Base-by-base conservation (phyloP, 75 land plant genomes). In the Cupressus sempervirens region DNA sequence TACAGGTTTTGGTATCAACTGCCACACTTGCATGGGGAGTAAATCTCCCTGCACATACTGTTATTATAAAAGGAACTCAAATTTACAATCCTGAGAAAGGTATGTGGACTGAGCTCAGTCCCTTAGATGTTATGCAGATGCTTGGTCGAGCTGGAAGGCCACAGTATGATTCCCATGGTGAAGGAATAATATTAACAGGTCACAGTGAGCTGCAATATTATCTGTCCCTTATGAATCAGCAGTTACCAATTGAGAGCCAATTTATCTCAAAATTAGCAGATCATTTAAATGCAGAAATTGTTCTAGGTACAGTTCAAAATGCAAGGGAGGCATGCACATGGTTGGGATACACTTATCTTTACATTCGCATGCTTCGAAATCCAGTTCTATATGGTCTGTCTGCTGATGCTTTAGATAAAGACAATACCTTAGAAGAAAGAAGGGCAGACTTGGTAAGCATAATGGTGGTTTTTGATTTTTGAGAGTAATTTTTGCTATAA, bases 11-110 rank as follows among this genome's bases (percentile, higher is more conserved):
- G 53, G 53, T 50, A 50, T 97, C 99, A 3, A 97, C 99, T 26
- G 96, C 98, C 32, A 97, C 99, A 52, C 96, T 97, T 68, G 96
- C 99, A 54, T 97, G 98, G 98, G 98, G 98, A 81, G 98, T 97
- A 67, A 97, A 97, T 81, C 87, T 97, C 87, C 98, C 98, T 85
- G 96, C 99, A 10, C 99, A 96, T 76, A 91, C 94, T 26, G 98
- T 94, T 23, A 97, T 97, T 73, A 97, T 95, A 15, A 96, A 95
- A 82, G 97, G 99, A 29, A 97, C 97, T 48, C 99, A 97, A 84
- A 88, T 97, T 36, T 97, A 97, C 84, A 95, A 93, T 87, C 99
- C 98, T 53, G 98, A 97, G 84, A 97, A 95, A 85, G 96, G 96
- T 3, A 92, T 96, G 32, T 97, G 99, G 98, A 97, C 98, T 68